phyloP scores from a whole-genome alignment of 2,329 filamentous ascomycete species.

The Colletotrichum paranaense region DNA sequence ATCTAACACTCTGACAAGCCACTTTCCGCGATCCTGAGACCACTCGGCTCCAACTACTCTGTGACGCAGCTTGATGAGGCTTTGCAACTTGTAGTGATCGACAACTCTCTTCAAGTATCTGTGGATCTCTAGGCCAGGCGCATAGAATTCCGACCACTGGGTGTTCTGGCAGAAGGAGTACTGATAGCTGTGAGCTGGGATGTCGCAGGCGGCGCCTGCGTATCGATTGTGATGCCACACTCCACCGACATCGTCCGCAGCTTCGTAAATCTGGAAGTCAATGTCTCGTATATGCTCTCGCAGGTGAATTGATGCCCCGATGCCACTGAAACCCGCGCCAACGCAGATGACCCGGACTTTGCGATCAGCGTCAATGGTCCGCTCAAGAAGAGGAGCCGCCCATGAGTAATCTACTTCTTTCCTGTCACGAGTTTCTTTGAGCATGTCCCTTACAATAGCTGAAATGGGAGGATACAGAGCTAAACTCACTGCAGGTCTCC shows the following conservation, averaged over 20 bases:
- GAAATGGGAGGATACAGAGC: no score
- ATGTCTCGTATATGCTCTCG: constrained; percentile 18
- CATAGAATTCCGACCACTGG: constrained; percentile 16
- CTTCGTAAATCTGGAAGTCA: constrained; percentile 41
- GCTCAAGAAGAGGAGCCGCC: neutral
- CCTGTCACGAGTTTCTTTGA: neutral
- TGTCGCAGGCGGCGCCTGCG: constrained; percentile 38
- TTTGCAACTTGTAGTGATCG: neutral
- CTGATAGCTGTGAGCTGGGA: constrained; percentile 38
- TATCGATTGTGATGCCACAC: constrained; percentile 40
- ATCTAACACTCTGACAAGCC: neutral
- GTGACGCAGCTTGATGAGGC: neutral
- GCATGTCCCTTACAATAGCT: neutral
- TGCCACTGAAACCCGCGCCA: constrained; percentile 1
- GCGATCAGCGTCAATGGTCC: neutral
- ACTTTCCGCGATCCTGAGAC: neutral
- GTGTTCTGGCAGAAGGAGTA: constrained; percentile 18
- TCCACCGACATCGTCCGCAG: constrained; percentile 39
- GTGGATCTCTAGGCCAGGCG: neutral
- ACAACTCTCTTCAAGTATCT: constrained; percentile 4
- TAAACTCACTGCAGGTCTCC: neutral
- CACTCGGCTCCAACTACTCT: neutral
- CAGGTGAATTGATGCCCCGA: neutral
- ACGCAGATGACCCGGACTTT: neutral
- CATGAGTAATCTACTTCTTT: neutral